Evolutionary conservation across 306 rosid genomes (phyloP).

Genomic region (Ceratonia siliqua): DNA sequence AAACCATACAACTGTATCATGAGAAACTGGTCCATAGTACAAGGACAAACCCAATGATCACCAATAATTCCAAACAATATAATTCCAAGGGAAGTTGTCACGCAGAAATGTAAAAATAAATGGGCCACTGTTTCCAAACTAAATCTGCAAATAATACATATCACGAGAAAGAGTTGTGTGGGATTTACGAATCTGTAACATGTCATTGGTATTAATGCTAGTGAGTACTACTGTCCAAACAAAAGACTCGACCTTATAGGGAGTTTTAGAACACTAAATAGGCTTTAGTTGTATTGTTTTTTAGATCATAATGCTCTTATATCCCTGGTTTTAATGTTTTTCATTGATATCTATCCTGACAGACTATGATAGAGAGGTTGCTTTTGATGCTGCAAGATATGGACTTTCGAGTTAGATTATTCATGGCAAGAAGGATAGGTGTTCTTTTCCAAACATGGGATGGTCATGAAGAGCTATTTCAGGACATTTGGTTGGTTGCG

Average conservation of each 20-base stretch:
- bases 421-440: constrained; percentile 66
- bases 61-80: not conserved
- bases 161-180: not conserved
- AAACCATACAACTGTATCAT: no score
- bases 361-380: constrained; percentile 76
- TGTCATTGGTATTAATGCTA: not conserved
- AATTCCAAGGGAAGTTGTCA: not conserved
- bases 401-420: constrained; percentile 86
- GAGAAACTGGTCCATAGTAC: not conserved
- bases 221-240: not conserved
- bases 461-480: constrained; percentile 88
- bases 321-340: constrained; percentile 21
- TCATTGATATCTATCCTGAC: constrained; percentile 32
- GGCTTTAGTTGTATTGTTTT: constrained; percentile 6
- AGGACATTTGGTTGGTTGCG: constrained; percentile 79
- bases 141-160: not conserved
- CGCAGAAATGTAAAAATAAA: not conserved
- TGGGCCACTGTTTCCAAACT: not conserved
- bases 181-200: not conserved
- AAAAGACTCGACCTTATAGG: not conserved
- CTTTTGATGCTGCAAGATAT: constrained; percentile 72
- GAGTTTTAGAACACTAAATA: not conserved
- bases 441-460: constrained; percentile 97
- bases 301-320: constrained; percentile 19
- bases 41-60: not conserved